phyloP scores from a whole-genome alignment of 2,329 filamentous ascomycete species.

The Colletotrichum noveboracense region DNA sequence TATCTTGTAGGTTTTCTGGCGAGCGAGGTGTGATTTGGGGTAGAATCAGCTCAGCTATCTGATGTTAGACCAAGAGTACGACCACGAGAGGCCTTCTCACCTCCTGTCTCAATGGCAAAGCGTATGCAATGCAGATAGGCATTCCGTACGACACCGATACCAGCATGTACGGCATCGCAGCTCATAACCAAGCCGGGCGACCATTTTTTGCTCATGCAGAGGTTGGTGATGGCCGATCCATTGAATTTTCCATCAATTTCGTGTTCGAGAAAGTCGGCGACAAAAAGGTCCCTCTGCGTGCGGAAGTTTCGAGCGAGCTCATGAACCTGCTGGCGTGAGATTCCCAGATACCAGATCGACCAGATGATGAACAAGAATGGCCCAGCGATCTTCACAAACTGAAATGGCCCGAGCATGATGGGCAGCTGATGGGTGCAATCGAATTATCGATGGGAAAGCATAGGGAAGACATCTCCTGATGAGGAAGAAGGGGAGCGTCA shows the following conservation, averaged over 20 bases:
- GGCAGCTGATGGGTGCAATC: neutral
- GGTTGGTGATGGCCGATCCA: constrained; percentile 31
- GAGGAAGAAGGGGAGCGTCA: neutral
- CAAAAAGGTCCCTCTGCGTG: constrained; percentile 36
- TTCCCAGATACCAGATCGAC: constrained; percentile 28
- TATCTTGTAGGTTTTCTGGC: constrained; percentile 30
- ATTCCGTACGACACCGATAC: constrained; percentile 49
- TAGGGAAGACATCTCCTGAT: neutral
- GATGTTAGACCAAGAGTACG: constrained; percentile 1
- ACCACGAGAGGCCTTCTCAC: constrained; percentile 27
- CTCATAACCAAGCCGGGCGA: constrained; percentile 44
- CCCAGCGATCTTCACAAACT: constrained; percentile 24
- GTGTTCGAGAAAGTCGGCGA: constrained; percentile 35
- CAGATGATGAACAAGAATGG: constrained; percentile 28
- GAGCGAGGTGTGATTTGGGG: constrained; percentile 38
- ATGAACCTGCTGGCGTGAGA: constrained; percentile 25
- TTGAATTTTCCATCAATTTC: constrained; percentile 37
- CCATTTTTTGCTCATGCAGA: constrained; percentile 45
- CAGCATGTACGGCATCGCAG: constrained; percentile 47
- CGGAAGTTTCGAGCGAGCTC: constrained; percentile 32
- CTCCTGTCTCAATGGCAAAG: constrained; percentile 52
- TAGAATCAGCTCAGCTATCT: constrained; percentile 39
- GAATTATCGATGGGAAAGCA: neutral
- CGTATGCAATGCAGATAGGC: constrained; percentile 50
- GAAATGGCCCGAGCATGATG: constrained; percentile 26